Percentiles rank a stretch among this genome's conserved stretches.
Conservation (phyloP, 192 early-diverging fungal species). For the Podila epicladia region DNA sequence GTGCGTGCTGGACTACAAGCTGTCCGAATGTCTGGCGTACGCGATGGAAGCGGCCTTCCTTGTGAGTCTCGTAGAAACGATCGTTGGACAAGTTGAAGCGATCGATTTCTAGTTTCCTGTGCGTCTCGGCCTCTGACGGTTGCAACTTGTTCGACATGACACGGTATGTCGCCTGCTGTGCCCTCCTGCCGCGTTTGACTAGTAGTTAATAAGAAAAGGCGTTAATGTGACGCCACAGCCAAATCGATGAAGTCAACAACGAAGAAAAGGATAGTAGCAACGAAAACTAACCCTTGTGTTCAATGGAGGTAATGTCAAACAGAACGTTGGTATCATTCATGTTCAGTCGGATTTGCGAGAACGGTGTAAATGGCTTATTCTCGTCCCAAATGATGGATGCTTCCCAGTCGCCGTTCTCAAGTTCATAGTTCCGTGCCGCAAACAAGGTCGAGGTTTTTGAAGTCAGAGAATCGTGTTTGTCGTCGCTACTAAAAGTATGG, state of each 20-base stretch:
- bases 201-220: not conserved
- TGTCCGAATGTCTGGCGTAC: slow-evolving; percentile 91
- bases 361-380: slow-evolving; percentile 60
- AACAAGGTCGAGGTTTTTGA: slow-evolving; percentile 5
- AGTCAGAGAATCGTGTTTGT: not conserved
- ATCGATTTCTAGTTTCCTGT: slow-evolving; percentile 69
- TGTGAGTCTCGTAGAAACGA: slow-evolving; percentile 80
- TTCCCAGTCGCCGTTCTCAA: slow-evolving; percentile 78
- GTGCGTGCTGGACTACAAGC: slow-evolving; percentile 84
- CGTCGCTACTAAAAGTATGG: not conserved
- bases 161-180: slow-evolving; percentile 21
- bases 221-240: not conserved
- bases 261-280: not conserved
- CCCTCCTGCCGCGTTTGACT: slow-evolving; percentile 47
- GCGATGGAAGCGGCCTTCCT: slow-evolving; percentile 72
- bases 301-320: slow-evolving; percentile 68
- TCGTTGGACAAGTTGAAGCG: slow-evolving; percentile 92
- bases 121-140: slow-evolving; percentile 68
- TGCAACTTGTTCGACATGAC: slow-evolving; percentile 55
- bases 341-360: slow-evolving; percentile 66
- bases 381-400: slow-evolving; percentile 86
- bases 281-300: slow-evolving; percentile 28
- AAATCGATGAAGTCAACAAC: not conserved
- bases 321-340: slow-evolving; percentile 83
- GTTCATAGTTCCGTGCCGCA: slow-evolving; percentile 61